Evolutionary conservation across 495 filamentous ascomycete species (phyloP), one percentile per base, ranked within the genome.

Genomic region (Aspergillus biplanus): DNA sequence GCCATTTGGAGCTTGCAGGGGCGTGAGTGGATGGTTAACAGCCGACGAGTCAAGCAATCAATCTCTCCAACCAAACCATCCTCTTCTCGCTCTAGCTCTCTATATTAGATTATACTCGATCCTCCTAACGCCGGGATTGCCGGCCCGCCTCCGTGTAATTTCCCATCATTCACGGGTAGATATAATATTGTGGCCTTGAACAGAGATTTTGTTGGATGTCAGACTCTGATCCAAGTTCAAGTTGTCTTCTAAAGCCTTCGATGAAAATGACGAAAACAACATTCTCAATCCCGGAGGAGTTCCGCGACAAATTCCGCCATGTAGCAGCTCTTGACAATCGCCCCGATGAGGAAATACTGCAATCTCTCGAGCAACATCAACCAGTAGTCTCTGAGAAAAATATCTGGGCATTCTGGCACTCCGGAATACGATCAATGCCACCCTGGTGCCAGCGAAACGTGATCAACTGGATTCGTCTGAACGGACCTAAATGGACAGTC

Each of bases 331-430:
- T 59, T 8, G 57, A 59, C 32, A n/a, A 31, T 13, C 44, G 57
- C 35, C 48, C 31, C n/a, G 18, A 18, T 9, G 57, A 50, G 2
- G 27, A 50, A 12, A 59, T 59, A 15, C 2, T 59, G n/a, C 11
- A 33, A 12, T 59, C 57, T 7, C 31, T 59, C 5, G 16, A 33
- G 13, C 15, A 35, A n/a, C 18, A 60, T 35, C 46, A 39, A 6
- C 62, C 65, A 0, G 63, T 70, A 6, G 61, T 52, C 0, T 67
- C 65, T 0, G 69, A 73, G 52, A 66, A 64, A 52, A 71, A 73
- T 21, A 35, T 73, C 16, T 73, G 71, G 71, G 71, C 71, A 21
- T 73, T 65, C 50, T 73, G 71, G 71, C 58, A 73, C 39, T 33
- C 63, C 8, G 71, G 71, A 0, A 16, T 71, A 13, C 8, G 33